Percentiles rank a stretch among this genome's conserved stretches.
These are phyloP conservation scores for Linnemannia elongata DNA, from an alignment of 192 early-diverging fungal genomes.

Conservation along the genomic window DNA sequence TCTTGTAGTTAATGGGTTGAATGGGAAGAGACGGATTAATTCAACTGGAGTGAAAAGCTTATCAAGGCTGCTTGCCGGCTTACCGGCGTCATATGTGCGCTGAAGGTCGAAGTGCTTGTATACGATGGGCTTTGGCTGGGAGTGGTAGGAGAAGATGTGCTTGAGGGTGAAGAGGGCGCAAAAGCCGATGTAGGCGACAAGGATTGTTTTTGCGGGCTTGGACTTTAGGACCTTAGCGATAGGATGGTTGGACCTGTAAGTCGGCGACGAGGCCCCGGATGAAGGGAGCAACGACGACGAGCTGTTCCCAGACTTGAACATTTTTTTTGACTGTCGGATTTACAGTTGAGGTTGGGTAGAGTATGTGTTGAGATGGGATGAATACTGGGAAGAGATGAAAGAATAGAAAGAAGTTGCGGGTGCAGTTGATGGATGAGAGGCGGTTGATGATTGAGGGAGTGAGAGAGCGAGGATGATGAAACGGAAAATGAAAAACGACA, in stretches of 20 bases:
- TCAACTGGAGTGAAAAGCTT: no score
- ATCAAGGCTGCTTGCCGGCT: neutral
- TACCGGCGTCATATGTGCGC: conserved; percentile 35
- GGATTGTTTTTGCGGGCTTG: neutral
- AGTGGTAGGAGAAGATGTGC: conserved; percentile 26
- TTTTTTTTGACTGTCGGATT: neutral
- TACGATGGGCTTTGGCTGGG: conserved; percentile 15
- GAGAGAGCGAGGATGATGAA: neutral
- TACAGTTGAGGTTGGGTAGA: neutral
- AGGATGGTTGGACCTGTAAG: conserved; percentile 5
- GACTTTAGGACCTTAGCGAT: conserved; percentile 19
- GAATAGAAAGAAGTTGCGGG: neutral
- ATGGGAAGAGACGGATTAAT: no score
- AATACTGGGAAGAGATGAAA: neutral
- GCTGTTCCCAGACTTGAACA: neutral
- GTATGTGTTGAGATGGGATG: no score
- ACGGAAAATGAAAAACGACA: neutral
- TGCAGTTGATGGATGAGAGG: neutral
- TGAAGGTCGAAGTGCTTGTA: conserved; percentile 30
- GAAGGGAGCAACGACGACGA: neutral
- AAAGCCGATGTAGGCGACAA: conserved; percentile 24
- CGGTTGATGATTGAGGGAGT: neutral
- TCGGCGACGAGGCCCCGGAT: conserved; percentile 16
- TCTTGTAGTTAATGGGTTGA: no score
- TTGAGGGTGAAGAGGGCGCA: conserved; percentile 22